These are phyloP conservation scores for Penicillium sp. DNA, from an alignment of 2,329 filamentous ascomycete species.

Conservation along the genomic window DNA sequence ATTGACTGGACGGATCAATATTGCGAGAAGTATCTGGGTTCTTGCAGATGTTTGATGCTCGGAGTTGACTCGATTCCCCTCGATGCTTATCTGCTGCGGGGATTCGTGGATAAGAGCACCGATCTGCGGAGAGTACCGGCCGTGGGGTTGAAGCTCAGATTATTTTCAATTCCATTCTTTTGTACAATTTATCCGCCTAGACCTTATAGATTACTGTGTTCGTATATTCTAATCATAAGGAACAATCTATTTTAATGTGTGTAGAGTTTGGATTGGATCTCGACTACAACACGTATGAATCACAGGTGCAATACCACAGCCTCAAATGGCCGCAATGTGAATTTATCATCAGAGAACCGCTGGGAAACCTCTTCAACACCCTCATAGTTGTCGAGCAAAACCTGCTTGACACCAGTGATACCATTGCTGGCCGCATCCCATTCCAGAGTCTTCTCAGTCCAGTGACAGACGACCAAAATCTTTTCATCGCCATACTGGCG, in stretches of 20 bases:
- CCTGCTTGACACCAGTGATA: constrained; percentile 26
- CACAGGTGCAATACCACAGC: constrained; percentile 32
- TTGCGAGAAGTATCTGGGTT: not conserved
- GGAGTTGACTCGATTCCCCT: not conserved
- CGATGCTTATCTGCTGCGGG: constrained; percentile 26
- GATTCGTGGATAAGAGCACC: constrained; percentile 21
- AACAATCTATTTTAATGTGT: not conserved
- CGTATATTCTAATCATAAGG: not conserved
- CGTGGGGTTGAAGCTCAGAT: too few species aligned
- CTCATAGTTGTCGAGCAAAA: constrained; percentile 37
- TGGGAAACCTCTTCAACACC: constrained; percentile 17
- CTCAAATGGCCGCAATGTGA: constrained; percentile 37
- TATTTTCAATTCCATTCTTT: too few species aligned
- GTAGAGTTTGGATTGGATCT: not conserved
- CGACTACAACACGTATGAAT: not conserved
- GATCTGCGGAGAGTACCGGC: constrained; percentile 15
- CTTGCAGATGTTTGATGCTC: not conserved
- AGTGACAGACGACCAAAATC: constrained; percentile 39
- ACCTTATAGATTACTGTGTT: not conserved
- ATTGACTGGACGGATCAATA: not conserved
- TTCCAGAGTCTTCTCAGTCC: constrained; percentile 32
- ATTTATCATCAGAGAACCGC: constrained; percentile 27
- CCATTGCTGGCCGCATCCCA: constrained; percentile 35
- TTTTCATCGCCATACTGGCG: constrained; percentile 40
- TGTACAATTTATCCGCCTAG: too few species aligned